Conservation (phyloP, 2,329 filamentous ascomycete species). For the Pseudogymnoascus sp. region DNA sequence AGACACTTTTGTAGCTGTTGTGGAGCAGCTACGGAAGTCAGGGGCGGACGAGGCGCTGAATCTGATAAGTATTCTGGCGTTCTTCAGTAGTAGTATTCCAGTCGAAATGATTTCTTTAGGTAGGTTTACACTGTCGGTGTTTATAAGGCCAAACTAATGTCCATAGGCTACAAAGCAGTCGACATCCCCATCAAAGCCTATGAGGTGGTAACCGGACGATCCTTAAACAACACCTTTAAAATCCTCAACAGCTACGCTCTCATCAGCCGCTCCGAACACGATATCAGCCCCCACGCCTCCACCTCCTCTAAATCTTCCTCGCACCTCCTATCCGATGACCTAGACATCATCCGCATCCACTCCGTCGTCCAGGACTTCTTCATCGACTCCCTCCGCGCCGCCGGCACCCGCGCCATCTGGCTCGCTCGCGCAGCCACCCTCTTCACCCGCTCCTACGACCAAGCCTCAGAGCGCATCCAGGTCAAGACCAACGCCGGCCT, state of each 20-base stretch:
- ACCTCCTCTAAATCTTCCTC: conserved; percentile 26
- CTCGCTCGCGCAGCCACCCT: conserved; percentile 39
- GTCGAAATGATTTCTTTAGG: conserved; percentile 57
- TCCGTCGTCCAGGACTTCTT: conserved; percentile 47
- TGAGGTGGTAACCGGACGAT: conserved; percentile 26
- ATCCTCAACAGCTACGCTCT: conserved; percentile 45
- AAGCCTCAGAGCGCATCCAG: conserved; percentile 37
- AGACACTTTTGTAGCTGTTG: conserved; percentile 39
- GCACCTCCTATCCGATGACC: conserved; percentile 36
- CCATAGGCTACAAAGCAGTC: conserved; percentile 36
- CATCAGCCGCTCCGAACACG: conserved; percentile 41
- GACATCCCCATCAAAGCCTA: conserved; percentile 40
- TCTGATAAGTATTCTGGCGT: conserved; percentile 55
- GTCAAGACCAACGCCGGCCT: conserved; percentile 35
- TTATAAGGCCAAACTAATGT: conserved; percentile 6
- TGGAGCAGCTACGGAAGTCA: conserved; percentile 40
- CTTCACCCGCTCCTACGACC: conserved; percentile 42
- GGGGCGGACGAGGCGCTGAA: conserved; percentile 50
- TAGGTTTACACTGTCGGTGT: conserved; percentile 17
- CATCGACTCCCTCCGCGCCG: conserved; percentile 35
- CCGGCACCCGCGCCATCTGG: conserved; percentile 39
- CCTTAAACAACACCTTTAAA: conserved; percentile 39
- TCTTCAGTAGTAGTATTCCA: conserved; percentile 57
- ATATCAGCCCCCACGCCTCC: conserved; percentile 24
- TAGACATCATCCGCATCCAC: conserved; percentile 44